These are phyloP conservation scores for Penicillium longicatenatum DNA, from an alignment of 495 filamentous ascomycete species.

Conservation along the genomic window DNA sequence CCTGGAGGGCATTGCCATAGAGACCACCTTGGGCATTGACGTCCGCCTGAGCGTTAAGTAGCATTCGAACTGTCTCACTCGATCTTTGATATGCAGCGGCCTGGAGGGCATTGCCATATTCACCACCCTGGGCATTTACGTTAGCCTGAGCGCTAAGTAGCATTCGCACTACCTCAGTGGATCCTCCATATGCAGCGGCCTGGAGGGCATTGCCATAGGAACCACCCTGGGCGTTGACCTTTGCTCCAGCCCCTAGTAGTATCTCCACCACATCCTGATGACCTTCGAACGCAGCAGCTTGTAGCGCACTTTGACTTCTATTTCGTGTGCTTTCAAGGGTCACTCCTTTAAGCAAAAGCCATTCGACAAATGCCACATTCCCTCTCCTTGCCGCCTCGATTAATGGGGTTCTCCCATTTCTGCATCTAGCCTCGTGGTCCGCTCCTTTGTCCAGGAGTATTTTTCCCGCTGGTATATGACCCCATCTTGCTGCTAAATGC, in stretches of 20 bases:
- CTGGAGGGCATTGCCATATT: slow-evolving; percentile 14
- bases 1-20: background rate
- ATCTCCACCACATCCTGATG: background rate
- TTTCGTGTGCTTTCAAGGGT: background rate
- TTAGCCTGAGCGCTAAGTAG: slow-evolving; percentile 11
- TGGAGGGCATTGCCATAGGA: slow-evolving; percentile 14
- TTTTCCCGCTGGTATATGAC: background rate
- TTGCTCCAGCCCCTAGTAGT: slow-evolving; percentile 2
- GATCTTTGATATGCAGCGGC: slow-evolving; percentile 2
- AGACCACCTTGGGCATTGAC: background rate
- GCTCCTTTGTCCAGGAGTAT: slow-evolving; percentile 3
- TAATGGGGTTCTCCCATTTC: background rate
- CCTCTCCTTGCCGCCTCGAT: background rate
- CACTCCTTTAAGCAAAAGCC: slow-evolving; percentile 2
- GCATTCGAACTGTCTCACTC: slow-evolving; percentile 10
- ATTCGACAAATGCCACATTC: slow-evolving; percentile 1
- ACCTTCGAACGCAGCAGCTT: background rate
- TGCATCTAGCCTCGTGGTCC: background rate
- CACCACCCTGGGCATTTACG: slow-evolving; percentile 6
- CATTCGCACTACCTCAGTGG: slow-evolving; percentile 11
- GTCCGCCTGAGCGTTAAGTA: slow-evolving; percentile 3
- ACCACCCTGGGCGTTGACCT: slow-evolving; percentile 8
- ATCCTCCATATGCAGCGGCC: slow-evolving; percentile 1
- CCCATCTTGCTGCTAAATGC: slow-evolving; percentile 3
- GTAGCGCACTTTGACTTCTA: background rate